Conservation (phyloP, 805 yeast species). For the Ogataea pini region DNA sequence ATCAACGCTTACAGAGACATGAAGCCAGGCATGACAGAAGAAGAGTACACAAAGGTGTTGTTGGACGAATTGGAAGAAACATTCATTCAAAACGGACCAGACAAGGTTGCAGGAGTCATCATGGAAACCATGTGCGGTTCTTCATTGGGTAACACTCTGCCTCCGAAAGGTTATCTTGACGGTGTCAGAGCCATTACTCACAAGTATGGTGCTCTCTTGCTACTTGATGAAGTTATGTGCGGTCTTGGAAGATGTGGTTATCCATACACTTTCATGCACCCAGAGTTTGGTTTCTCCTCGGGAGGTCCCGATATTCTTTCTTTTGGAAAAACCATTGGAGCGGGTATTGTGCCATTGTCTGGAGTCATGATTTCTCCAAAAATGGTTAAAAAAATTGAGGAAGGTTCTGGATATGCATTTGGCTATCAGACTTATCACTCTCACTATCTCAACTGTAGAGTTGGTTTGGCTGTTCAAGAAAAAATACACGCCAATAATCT, state of each 20-base stretch:
- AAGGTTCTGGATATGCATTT: slow-evolving; percentile 42
- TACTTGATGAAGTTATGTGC: slow-evolving; percentile 57
- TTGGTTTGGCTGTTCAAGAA: slow-evolving; percentile 46
- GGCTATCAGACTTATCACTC: slow-evolving; percentile 54
- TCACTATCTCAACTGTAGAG: slow-evolving; percentile 45
- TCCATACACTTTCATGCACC: slow-evolving; percentile 40
- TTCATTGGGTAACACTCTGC: slow-evolving; percentile 45
- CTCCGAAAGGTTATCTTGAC: slow-evolving; percentile 46
- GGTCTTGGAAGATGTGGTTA: slow-evolving; percentile 55
- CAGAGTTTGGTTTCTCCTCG: slow-evolving; percentile 15
- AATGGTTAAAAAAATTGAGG: slow-evolving; percentile 37
- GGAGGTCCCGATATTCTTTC: slow-evolving; percentile 49
- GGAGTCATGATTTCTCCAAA: slow-evolving; percentile 45
- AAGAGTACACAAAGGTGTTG: slow-evolving; percentile 39
- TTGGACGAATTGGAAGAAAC: slow-evolving; percentile 42
- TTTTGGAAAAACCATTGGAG: slow-evolving; percentile 49
- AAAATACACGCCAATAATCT: slow-evolving; percentile 40
- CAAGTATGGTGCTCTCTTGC: slow-evolving; percentile 49
- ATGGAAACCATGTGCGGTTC: slow-evolving; percentile 50
- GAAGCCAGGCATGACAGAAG: slow-evolving; percentile 39
- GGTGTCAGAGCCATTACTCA: slow-evolving; percentile 48
- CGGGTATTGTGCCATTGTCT: slow-evolving; percentile 52
- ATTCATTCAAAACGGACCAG: slow-evolving; percentile 42
- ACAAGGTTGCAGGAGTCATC: slow-evolving; percentile 43
- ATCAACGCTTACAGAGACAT: slow-evolving; percentile 38